These are phyloP conservation scores for Vaucheria bursata DNA, from an alignment of 352 stramenopile genomes.

Conservation along the genomic window DNA sequence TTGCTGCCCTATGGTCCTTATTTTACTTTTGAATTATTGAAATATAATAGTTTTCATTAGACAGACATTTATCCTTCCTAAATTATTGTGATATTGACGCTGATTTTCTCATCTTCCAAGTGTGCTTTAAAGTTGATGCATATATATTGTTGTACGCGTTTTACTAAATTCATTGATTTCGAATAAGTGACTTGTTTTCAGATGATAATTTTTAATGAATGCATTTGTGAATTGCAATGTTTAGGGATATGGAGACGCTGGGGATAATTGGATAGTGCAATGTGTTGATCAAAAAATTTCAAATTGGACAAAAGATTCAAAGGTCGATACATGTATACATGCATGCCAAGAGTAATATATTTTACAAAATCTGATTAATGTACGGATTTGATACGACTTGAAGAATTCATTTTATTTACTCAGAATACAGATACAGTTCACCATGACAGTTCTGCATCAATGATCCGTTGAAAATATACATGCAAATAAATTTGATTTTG, in stretches of 20 bases:
- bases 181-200: no score
- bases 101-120: no score
- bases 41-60: background rate
- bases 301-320: slow-evolving; percentile 53
- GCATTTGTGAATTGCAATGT: no score
- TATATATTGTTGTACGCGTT: no score
- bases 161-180: no score
- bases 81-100: no score
- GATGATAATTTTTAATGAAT: no score
- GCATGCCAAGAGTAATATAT: background rate
- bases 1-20: background rate
- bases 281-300: slow-evolving; percentile 33
- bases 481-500: background rate
- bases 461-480: background rate
- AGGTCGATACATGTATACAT: slow-evolving; percentile 54
- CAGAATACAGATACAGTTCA: background rate
- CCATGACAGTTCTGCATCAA: background rate
- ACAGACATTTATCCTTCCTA: no score
- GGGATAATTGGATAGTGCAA: slow-evolving; percentile 54
- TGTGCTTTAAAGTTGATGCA: no score
- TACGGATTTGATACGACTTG: background rate
- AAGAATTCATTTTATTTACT: background rate
- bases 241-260: slow-evolving; percentile 58
- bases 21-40: background rate
- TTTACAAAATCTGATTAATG: background rate